phyloP scores from a whole-genome alignment of 148 eudicot species.

The Persicaria tinctoria region DNA sequence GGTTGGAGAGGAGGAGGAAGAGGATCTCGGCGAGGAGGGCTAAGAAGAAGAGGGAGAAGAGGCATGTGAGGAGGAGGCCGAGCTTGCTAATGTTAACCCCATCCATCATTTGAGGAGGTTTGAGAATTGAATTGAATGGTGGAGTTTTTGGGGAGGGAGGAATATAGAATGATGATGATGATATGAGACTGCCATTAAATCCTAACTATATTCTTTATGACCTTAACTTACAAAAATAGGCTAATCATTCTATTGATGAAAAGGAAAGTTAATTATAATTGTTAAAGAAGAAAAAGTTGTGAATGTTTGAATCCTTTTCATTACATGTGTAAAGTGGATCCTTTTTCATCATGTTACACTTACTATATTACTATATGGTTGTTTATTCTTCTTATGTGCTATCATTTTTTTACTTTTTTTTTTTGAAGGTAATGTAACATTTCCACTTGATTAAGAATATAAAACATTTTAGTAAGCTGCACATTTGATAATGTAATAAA shows the following conservation, averaged over 20 bases:
- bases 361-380: background rate
- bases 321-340: conserved; percentile 5
- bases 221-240: background rate
- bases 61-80: conserved; percentile 25
- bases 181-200: too few species aligned
- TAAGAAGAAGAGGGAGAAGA: conserved; percentile 24
- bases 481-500: too few species aligned
- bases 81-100: conserved; percentile 21
- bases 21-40: conserved; percentile 24
- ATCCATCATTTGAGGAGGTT: background rate
- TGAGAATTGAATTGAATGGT: background rate
- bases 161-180: background rate
- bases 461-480: too few species aligned
- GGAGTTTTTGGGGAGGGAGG: background rate
- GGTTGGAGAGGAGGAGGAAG: conserved; percentile 27
- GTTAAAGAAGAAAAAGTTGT: background rate
- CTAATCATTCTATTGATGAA: background rate
- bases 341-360: background rate
- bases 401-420: too few species aligned
- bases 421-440: too few species aligned
- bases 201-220: background rate
- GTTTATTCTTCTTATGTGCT: background rate
- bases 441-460: too few species aligned
- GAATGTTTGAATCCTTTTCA: background rate
- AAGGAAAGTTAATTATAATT: too few species aligned